Evolutionary conservation across 192 early-diverging fungal species (phyloP).

Genomic region (Umbelopsis sp.): DNA sequence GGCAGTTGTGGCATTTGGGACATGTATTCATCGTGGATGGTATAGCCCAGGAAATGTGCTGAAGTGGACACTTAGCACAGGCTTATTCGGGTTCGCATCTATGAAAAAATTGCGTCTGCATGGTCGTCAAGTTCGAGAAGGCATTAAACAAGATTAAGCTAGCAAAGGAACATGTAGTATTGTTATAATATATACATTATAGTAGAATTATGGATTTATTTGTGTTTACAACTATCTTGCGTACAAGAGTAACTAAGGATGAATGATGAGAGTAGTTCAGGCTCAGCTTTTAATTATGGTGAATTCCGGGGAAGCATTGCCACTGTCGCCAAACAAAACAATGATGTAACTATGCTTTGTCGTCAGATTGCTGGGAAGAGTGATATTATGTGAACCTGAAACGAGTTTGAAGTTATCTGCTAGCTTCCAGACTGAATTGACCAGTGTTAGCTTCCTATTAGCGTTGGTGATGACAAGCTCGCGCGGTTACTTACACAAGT

Average conservation of each 20-base stretch:
- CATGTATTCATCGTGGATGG: slow-evolving; percentile 36
- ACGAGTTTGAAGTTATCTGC: slow-evolving; percentile 23
- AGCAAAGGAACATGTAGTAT: not conserved
- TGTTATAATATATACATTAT: not conserved
- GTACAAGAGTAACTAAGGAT: not conserved
- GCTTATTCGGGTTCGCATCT: slow-evolving; percentile 33
- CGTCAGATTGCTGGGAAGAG: slow-evolving; percentile 14
- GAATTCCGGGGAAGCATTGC: slow-evolving; percentile 29
- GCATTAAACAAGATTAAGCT: slow-evolving; percentile 3
- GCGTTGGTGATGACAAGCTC: not conserved
- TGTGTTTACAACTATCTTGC: not conserved
- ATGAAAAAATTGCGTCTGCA: slow-evolving; percentile 26
- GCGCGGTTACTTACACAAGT: slow-evolving; percentile 18
- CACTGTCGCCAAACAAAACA: slow-evolving; percentile 33
- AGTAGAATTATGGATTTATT: not conserved
- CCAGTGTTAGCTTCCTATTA: too few relatives aligned
- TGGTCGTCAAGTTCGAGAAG: slow-evolving; percentile 15
- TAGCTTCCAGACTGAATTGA: slow-evolving; percentile 8
- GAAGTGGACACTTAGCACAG: slow-evolving; percentile 38
- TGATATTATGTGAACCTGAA: slow-evolving; percentile 20
- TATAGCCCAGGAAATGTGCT: slow-evolving; percentile 26
- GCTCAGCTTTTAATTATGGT: not conserved
- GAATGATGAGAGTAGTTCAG: not conserved
- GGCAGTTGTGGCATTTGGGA: slow-evolving; percentile 14
- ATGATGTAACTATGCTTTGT: slow-evolving; percentile 29